Evolutionary conservation across 2,329 filamentous ascomycete species (phyloP), one percentile per base, ranked within the genome.

Genomic region (Chaetoscypha palmicola): DNA sequence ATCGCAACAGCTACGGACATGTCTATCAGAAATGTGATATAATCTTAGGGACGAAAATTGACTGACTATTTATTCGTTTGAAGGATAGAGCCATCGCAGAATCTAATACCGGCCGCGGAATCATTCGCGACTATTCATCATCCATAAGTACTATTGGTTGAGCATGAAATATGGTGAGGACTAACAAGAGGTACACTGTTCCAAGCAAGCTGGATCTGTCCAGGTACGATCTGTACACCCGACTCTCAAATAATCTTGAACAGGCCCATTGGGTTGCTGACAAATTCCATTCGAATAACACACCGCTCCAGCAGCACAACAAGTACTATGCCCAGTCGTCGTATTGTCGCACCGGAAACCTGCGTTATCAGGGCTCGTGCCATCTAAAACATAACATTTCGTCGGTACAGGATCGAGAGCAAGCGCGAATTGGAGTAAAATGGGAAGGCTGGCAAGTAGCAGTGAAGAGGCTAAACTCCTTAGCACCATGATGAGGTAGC

Each of bases 261-360:
- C 21, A 19, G 38, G 22, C 2, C 45, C 42, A 39, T 54, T 55
- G 22, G 24, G 22, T 16, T 53, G 47, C 36, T 48, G 38, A 37
- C 52, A 57, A 10, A 57, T 33, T 5, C 54, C 54, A 24, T 55
- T 57, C 8, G 49, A 54, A 26, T 50, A 57, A 34, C 54, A 57
- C 17, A 46, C 49, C 7, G 46, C 46, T 37, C 54, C 54, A 16
- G 38, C 19, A 9, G 11, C 36, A 22, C 51, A 57, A 32, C 52
- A 57, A 8, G 51, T 38, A 31, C 42, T 51, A 32, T 54, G 48
- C 9, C 52, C 51, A 2, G 51, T 50, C 3, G 54, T 55, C 24
- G 33, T 23, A 32, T 57, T 55, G 32, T 55, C 40, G 24, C 54
- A 57, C 38, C 53, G 41, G 39, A 42, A 54, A 3, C 45, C 49